phyloP scores from a whole-genome alignment of 108 stramenopile species.

The Bacterosira constricta region DNA sequence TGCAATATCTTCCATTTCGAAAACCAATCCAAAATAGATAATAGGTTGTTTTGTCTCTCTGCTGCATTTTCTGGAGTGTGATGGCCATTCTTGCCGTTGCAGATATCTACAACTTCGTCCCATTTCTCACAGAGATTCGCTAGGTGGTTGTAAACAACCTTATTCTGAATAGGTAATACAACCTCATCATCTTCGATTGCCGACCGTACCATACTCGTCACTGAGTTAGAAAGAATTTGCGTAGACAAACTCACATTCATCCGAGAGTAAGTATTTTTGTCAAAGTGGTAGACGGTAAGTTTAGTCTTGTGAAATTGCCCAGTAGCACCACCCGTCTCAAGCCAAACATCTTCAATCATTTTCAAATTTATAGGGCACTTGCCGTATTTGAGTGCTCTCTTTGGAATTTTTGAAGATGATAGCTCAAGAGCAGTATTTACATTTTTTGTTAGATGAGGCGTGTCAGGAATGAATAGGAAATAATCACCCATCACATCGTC shows the following conservation, averaged over 20 bases:
- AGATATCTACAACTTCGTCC: slow-evolving; percentile 3
- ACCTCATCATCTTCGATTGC: not conserved
- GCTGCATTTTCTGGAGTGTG: slow-evolving; percentile 7
- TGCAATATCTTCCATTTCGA: slow-evolving; percentile 8
- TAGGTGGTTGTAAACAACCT: not conserved
- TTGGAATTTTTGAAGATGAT: slow-evolving; percentile 5
- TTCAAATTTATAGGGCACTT: not conserved
- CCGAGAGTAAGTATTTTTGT: slow-evolving; percentile 9
- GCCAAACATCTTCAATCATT: slow-evolving; percentile 4
- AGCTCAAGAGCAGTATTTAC: slow-evolving; percentile 1
- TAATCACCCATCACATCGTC: not conserved
- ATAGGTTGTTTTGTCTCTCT: not conserved
- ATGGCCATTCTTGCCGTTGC: not conserved
- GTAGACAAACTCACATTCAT: not conserved
- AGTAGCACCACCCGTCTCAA: not conserved
- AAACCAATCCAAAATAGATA: not conserved
- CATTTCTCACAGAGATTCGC: not conserved
- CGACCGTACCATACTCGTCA: not conserved
- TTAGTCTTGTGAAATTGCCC: slow-evolving; percentile 1
- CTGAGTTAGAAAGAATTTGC: slow-evolving; percentile 5
- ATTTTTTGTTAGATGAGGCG: slow-evolving; percentile 14
- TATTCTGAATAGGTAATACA: not conserved
- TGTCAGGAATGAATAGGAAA: slow-evolving; percentile 12
- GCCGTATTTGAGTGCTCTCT: not conserved
- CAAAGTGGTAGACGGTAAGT: slow-evolving; percentile 1